These are phyloP conservation scores for Nothophaeocryptopus gaeumannii DNA, from an alignment of 2,329 filamentous ascomycete genomes.

Conservation along the genomic window DNA sequence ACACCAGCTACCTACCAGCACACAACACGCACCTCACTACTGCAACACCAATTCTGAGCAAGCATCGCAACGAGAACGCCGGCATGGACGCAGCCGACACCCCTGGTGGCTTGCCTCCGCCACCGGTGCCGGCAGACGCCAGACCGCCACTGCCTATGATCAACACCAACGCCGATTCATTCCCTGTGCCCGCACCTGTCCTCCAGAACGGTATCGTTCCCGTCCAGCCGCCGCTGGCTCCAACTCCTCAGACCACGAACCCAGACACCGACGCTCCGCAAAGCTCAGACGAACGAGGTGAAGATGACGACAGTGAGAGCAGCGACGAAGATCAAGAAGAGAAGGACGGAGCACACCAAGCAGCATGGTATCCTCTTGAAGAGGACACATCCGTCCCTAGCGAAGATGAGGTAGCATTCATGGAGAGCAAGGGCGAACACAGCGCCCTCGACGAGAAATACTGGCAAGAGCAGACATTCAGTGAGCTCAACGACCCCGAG, in stretches of 20 bases:
- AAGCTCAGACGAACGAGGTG: constrained; percentile 1
- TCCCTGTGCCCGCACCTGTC: background rate
- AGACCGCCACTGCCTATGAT: too few species aligned
- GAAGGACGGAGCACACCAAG: constrained; percentile 25
- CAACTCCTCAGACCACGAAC: background rate
- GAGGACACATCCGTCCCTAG: constrained; percentile 57
- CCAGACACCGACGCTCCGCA: too few species aligned
- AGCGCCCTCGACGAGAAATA: constrained; percentile 58
- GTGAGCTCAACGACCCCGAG: constrained; percentile 57
- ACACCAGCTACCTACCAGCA: too few species aligned
- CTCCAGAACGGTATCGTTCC: too few species aligned
- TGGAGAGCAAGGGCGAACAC: constrained; percentile 50
- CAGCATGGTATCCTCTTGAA: constrained; percentile 42
- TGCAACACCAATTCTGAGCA: too few species aligned
- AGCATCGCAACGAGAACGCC: too few species aligned
- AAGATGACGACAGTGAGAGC: constrained; percentile 21
- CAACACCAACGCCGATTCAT: background rate
- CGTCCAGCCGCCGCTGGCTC: background rate
- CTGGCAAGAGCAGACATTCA: constrained; percentile 58
- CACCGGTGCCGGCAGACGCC: too few species aligned
- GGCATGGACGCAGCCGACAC: too few species aligned
- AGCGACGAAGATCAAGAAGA: constrained; percentile 29
- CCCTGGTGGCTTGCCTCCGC: too few species aligned
- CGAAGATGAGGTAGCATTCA: constrained; percentile 58
- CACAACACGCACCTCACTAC: too few species aligned